Conservation (phyloP, 768 basidiomycete species). For the Dentipellis sp. region DNA sequence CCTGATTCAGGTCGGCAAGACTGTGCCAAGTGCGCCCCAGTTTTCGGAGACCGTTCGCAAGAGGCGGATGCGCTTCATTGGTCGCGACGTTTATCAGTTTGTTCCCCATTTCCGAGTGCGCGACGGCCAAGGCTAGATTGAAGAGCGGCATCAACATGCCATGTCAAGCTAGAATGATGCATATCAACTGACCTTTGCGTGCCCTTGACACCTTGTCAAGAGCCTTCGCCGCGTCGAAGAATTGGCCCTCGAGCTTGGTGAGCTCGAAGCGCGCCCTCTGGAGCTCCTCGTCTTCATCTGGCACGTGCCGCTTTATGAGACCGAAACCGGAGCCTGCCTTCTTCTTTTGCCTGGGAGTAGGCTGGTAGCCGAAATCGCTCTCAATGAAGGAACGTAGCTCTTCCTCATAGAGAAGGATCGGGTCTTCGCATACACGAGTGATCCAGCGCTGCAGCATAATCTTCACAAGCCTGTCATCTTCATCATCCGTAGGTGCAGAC, state of each 20-base stretch:
- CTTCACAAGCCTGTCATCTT: slow-evolving; percentile 92
- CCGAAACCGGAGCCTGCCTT: slow-evolving; percentile 70
- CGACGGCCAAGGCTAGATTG: slow-evolving; percentile 57
- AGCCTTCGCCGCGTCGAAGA: slow-evolving; percentile 87
- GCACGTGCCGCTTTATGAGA: slow-evolving; percentile 69
- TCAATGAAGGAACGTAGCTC: slow-evolving; percentile 94
- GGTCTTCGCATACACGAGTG: slow-evolving; percentile 86
- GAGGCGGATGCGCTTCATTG: slow-evolving; percentile 77
- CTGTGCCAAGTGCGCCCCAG: slow-evolving; percentile 83
- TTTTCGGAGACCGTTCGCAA: slow-evolving; percentile 79
- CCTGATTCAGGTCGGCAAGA: slow-evolving; percentile 80
- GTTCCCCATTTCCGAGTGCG: slow-evolving; percentile 88
- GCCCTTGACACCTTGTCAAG: slow-evolving; percentile 78
- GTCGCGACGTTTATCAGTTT: slow-evolving; percentile 84
- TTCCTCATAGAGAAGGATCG: slow-evolving; percentile 81
- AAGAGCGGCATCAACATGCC: slow-evolving; percentile 2
- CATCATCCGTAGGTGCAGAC: slow-evolving; percentile 95
- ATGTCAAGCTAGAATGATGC: background rate
- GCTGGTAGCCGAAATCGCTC: slow-evolving; percentile 95
- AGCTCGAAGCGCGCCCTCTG: slow-evolving; percentile 85
- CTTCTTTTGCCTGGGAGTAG: slow-evolving; percentile 63
- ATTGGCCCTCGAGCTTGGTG: slow-evolving; percentile 85
- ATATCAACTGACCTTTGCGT: slow-evolving; percentile 52
- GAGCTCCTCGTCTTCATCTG: slow-evolving; percentile 92
- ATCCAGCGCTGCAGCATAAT: slow-evolving; percentile 96